Evolutionary conservation across 805 yeast genomes (phyloP).

Genomic region (Candida mattraensis): DNA sequence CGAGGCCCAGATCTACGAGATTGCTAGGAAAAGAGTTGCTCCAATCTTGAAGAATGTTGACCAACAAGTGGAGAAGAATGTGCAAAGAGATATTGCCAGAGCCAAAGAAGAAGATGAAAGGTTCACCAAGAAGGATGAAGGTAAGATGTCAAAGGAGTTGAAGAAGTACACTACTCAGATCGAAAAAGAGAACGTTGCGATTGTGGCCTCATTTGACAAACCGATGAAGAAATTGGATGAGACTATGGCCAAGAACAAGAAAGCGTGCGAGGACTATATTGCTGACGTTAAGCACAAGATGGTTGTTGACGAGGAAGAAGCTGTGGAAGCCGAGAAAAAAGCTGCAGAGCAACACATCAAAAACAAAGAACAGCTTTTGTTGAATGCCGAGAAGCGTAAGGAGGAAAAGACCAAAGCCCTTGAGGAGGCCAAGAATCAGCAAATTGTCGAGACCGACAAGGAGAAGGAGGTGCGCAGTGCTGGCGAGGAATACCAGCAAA

Average conservation of each 20-base stretch:
- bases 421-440: slow-evolving; percentile 30
- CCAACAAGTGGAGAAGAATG: slow-evolving; percentile 45
- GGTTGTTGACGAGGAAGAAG: slow-evolving; percentile 44
- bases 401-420: slow-evolving; percentile 32
- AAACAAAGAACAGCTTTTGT: slow-evolving; percentile 42
- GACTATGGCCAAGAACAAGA: slow-evolving; percentile 29
- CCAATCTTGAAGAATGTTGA: slow-evolving; percentile 53
- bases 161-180: slow-evolving; percentile 38
- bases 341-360: slow-evolving; percentile 47
- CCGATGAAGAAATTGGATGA: slow-evolving; percentile 26
- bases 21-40: slow-evolving; percentile 54
- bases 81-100: slow-evolving; percentile 40
- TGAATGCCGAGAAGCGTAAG: slow-evolving; percentile 45
- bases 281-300: slow-evolving; percentile 42
- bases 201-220: slow-evolving; percentile 23
- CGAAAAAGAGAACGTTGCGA: slow-evolving; percentile 40
- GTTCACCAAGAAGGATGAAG: slow-evolving; percentile 34
- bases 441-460: slow-evolving; percentile 29
- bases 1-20: slow-evolving; percentile 53
- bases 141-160: slow-evolving; percentile 36
- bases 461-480: slow-evolving; percentile 39
- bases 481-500: slow-evolving; percentile 38
- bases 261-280: slow-evolving; percentile 39
- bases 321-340: slow-evolving; percentile 44
- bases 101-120: slow-evolving; percentile 39